A percentile compares a stretch with the other conserved stretches of the same genome.
Conservation (phyloP, 2,329 filamentous ascomycete genomes). For the Penicillium griseofulvum region DNA sequence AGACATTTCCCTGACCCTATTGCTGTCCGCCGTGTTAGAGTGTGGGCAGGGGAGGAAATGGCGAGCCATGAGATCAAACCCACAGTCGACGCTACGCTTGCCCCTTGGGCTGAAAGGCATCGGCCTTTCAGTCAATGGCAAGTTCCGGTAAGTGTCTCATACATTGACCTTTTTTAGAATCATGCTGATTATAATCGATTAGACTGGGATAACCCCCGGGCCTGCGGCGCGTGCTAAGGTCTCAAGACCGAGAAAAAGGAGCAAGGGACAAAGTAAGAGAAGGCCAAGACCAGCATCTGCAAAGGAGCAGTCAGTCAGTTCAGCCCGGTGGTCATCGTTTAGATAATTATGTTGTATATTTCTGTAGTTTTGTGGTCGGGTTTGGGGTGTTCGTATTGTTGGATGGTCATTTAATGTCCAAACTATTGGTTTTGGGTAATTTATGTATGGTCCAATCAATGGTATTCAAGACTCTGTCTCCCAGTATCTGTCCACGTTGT, state of each 20-base stretch:
- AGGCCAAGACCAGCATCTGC: background rate
- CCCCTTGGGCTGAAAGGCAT: constrained; percentile 1
- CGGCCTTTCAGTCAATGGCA: constrained; percentile 3
- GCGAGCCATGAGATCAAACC: background rate
- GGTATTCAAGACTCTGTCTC: too few relatives aligned
- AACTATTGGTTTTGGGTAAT: too few relatives aligned
- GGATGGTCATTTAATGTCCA: background rate
- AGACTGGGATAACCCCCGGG: background rate
- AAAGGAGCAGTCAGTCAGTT: background rate
- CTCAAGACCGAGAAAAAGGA: background rate
- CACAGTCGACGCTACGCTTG: background rate
- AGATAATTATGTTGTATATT: background rate
- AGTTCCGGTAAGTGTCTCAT: background rate
- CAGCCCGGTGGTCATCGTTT: background rate
- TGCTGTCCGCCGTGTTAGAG: background rate
- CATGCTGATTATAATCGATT: background rate
- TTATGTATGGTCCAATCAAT: too few relatives aligned
- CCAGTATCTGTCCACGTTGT: too few relatives aligned
- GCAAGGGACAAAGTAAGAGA: background rate
- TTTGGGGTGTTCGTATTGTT: background rate
- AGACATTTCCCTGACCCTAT: constrained; percentile 5
- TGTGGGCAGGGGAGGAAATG: constrained; percentile 8
- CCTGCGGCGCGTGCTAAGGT: background rate
- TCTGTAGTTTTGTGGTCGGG: background rate
- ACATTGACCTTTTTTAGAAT: background rate